Base-by-base conservation (phyloP, 1,284 basidiomycete genomes). In the Puccinia coronata region DNA sequence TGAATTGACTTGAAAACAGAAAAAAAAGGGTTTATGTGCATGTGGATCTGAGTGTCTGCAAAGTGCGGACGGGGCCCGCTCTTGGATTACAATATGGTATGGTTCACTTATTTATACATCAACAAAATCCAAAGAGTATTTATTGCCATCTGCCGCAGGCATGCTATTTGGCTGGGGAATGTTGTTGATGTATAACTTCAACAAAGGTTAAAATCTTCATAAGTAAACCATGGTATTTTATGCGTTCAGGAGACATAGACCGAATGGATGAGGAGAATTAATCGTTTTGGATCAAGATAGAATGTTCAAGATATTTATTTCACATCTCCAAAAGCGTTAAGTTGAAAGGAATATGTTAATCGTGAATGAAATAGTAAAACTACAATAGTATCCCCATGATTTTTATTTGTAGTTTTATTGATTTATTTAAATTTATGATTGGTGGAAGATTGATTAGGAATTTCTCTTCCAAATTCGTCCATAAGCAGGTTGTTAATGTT, bases 381-480 rank as follows among this genome's bases (percentile, higher is more conserved):
- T 63, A 63, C 61, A 63, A 63, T 34, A 23, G 31, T 16, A 39
- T 39, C 61, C 36, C 34, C 23, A 41, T 41, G 12, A 63, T 23
- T 28, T 36, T 61, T 18, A 20, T 39, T n/a, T n/a, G n/a, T n/a
- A 2, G 23, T 63, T 39, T 41, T 39, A 39, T 39, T 53, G 51
- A 18, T 23, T 63, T 41, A 63, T n/a, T 39, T 63, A 14, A 63
- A 63, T 18, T 39, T 63, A 36, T 63, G 31, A 63, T 63, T 63
- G 23, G 36, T 20, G 23, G 36, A 41, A 63, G 34, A 6, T 63
- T 63, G 61, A 63, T 63, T 12, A 41, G 61, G 61, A 23, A 63
- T 63, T 63, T 63, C 61, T 39, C 61, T 63, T 63, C 61, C 61
- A 31, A 63, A 63, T 63, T 63, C 61, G 36, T 63, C 61, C 6